Evolutionary conservation across 2,329 filamentous ascomycete species (phyloP).

Genomic region (Phaeosphaeria sp.): DNA sequence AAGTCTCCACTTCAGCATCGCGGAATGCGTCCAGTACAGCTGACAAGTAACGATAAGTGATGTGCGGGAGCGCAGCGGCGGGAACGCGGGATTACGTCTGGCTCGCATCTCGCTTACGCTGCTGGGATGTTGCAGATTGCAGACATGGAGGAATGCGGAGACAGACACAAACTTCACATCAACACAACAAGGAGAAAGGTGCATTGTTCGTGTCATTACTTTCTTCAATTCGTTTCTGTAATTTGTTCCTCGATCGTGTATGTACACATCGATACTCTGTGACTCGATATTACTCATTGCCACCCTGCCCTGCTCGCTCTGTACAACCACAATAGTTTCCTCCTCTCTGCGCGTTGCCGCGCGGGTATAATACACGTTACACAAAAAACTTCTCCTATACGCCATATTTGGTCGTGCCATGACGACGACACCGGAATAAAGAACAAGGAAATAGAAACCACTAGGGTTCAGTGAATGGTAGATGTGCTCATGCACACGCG

Average conservation of each 20-base stretch:
- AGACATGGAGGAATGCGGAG: not conserved
- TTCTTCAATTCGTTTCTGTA: not conserved
- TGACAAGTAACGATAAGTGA: constrained; percentile 5
- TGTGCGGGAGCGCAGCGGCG: not conserved
- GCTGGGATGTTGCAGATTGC: constrained; percentile 6
- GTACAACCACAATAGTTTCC: not conserved
- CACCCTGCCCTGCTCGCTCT: not conserved
- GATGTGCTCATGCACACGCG: constrained; percentile 13
- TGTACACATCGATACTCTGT: not conserved
- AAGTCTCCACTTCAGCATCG: constrained; percentile 45
- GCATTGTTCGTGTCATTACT: no score
- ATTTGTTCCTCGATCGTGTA: not conserved
- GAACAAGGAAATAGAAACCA: not conserved
- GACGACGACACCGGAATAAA: not conserved
- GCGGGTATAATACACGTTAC: constrained; percentile 4
- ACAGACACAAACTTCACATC: not conserved
- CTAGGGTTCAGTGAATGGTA: not conserved
- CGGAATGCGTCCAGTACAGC: constrained; percentile 11
- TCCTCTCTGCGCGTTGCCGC: not conserved
- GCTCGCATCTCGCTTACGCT: constrained; percentile 24
- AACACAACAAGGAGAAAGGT: not conserved
- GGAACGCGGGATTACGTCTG: constrained; percentile 28
- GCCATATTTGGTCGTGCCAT: not conserved
- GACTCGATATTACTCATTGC: not conserved
- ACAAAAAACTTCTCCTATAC: not conserved